Base-by-base conservation (phyloP, 2,329 filamentous ascomycete genomes). In the Aspergillus clavatus region DNA sequence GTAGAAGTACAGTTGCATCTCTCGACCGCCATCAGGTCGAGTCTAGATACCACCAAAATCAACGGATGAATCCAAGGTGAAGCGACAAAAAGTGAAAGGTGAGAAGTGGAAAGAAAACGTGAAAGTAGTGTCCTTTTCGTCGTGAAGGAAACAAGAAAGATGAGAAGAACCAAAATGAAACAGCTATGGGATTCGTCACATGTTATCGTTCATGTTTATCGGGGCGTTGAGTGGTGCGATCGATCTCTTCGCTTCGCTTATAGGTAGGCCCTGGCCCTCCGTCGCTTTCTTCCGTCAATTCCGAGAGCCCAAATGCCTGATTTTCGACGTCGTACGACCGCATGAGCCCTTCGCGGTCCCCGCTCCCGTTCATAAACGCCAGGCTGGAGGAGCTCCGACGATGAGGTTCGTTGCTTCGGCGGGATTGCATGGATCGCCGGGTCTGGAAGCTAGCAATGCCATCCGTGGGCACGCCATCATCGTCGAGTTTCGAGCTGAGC, bases 381-480 rank as follows among this genome's bases (percentile, higher is more conserved):
- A 80, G 80, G 61, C 82, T 81, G 38, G 80, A 76, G 58, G 82
- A 83, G 60, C 81, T 82, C 43, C 80, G 71, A 43, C 83, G 75
- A 46, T 75, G 73, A 23, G 69, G 65, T 35, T 83, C 79, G 55
- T 71, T 67, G 57, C 86, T 93, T 54, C 93, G 78, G 55, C 91
- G 79, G 5, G 86, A 78, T 65, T 97, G 93, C 89, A 98, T 96
- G 62, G 88, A 95, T 53, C 89, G 81, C 48, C 94, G 83, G 14
- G 93, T 97, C 61, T 93, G 87, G 55, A 95, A 80, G 53, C 87
- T 87, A 22, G 89, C 89, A 45, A 98, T 81, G 65, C 87, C 88
- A 65, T 98, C 93, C 11, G 90, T 96, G 10, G 91, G 93, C 4
- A 90, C 86, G 39, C 85, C 86, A 40, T 83, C 79, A 47, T 80